Percentiles rank a stretch among this genome's conserved stretches.
phyloP scores from a whole-genome alignment of 139 green algal genomes.

The Edaphochlamys debaryana region DNA sequence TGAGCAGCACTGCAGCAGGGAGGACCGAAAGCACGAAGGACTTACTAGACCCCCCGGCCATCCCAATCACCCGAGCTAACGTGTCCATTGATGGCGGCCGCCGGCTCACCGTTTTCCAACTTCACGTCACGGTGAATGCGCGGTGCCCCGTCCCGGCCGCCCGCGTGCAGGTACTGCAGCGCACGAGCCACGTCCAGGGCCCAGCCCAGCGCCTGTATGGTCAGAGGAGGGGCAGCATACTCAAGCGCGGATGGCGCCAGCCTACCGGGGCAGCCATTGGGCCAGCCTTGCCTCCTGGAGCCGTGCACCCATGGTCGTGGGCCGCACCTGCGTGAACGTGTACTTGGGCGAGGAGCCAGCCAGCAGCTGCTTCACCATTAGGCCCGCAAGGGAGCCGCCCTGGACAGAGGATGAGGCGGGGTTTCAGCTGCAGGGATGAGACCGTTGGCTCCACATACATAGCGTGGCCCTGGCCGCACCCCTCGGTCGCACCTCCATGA shows the following conservation, averaged over 20 bases:
- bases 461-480: no score
- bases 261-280: no score
- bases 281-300: no score
- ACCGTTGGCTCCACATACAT: neutral
- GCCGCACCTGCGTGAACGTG: constrained; percentile 11
- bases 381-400: constrained; percentile 18
- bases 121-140: constrained; percentile 38
- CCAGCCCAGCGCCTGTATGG: constrained; percentile 33
- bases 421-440: no score
- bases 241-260: no score
- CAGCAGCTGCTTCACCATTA: constrained; percentile 35
- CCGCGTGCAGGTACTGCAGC: constrained; percentile 32
- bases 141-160: constrained; percentile 11
- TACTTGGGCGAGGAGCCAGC: constrained; percentile 17
- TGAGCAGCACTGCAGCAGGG: constrained; percentile 38
- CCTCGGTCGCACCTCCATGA: constrained; percentile 31
- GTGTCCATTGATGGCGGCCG: no score
- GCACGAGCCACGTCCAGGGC: constrained; percentile 9
- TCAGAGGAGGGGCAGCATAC: neutral
- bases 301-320: no score
- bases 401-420: neutral
- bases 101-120: constrained; percentile 40
- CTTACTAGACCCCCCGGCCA: no score
- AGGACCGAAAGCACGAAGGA: no score
- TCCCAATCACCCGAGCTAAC: no score